Base-by-base conservation (phyloP, 495 filamentous ascomycete species). In the Aspergillus wentii region DNA sequence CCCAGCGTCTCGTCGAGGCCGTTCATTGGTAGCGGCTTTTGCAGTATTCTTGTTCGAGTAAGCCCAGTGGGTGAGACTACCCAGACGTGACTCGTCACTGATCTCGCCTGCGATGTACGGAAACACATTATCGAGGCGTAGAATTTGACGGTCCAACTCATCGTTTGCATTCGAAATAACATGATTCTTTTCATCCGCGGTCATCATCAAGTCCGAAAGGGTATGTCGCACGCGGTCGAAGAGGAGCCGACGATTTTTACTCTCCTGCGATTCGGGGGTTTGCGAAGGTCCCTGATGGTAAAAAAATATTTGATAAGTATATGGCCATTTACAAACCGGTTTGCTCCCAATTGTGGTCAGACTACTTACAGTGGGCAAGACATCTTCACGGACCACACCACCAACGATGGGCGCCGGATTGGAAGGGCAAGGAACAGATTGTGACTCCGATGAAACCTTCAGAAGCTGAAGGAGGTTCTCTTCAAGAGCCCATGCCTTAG, bases 181-280 rank as follows among this genome's bases (percentile, higher is more conserved):
- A 44, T 94, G 90, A 43, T 94, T 95, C 62, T 99, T 99, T 63
- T 98, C 92, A 48, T 97, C 94, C 21, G 95, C 68, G 1, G 86
- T 86, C 40, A 83, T 74, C 44, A 95, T 76, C 62, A 96, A 80
- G 41, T 90, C 83, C 28, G 76, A 70, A 25, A 91, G 76, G 46
- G 78, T 73, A 28, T 65, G 61, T 17, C 77, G 68, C 10, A 81
- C 71, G 33, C 72, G 62, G 42, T 70, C 74, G 56, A 91, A 88
- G 13, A 88, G 68, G 43, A 76, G 67, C 25, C 85, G 78, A 30
- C 80, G 83, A 35, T 52, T 57, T 52, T 58, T 58, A 41, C 66
- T 66, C 17, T 65, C 62, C 25, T 58, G 35, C 13, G 57, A 51
- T 44, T 69, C 66, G 25, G 55, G 44, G 5, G 48, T 17, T 38